These are phyloP conservation scores for Boletellus ananas DNA, from an alignment of 768 basidiomycete species.

Conservation along the genomic window DNA sequence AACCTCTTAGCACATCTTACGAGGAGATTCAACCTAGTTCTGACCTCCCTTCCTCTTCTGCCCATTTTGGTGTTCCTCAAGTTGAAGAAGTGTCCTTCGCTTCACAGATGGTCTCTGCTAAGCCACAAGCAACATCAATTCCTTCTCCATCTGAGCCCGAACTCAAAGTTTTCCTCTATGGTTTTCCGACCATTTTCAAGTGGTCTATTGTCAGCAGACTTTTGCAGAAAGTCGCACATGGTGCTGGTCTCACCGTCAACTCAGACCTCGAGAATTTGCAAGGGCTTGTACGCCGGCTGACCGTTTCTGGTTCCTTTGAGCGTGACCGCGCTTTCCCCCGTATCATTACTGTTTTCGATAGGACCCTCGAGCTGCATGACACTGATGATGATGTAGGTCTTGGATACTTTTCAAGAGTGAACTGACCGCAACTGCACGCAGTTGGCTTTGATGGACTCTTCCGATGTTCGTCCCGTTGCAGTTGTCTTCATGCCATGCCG, in stretches of 20 bases:
- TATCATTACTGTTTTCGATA: constrained; percentile 39
- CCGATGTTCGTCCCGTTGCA: constrained; percentile 56
- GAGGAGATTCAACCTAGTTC: constrained; percentile 45
- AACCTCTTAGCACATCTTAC: constrained; percentile 53
- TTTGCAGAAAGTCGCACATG: constrained; percentile 49
- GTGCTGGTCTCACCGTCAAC: constrained; percentile 30
- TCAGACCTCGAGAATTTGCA: constrained; percentile 19
- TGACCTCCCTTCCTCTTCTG: constrained; percentile 27
- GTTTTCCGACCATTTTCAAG: constrained; percentile 53
- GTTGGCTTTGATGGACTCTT: constrained; percentile 38
- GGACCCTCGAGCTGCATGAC: constrained; percentile 21
- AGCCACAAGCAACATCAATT: constrained; percentile 26
- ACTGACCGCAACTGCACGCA: constrained; percentile 33
- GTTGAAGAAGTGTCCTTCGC: constrained; percentile 30
- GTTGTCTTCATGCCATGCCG: constrained; percentile 61
- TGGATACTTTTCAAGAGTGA: constrained; percentile 12
- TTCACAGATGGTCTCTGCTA: constrained; percentile 25
- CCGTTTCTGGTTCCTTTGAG: constrained; percentile 25
- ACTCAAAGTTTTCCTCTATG: constrained; percentile 68
- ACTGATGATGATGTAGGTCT: constrained; percentile 28
- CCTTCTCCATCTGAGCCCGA: constrained; percentile 33
- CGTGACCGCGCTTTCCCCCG: constrained; percentile 27
- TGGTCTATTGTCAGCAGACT: constrained; percentile 59
- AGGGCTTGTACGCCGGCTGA: constrained; percentile 23
- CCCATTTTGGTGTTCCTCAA: constrained; percentile 16